A percentile compares a stretch with the other conserved stretches of the same genome.
phyloP scores from a whole-genome alignment of 1,139 yeast species.

The Candida sp. region DNA sequence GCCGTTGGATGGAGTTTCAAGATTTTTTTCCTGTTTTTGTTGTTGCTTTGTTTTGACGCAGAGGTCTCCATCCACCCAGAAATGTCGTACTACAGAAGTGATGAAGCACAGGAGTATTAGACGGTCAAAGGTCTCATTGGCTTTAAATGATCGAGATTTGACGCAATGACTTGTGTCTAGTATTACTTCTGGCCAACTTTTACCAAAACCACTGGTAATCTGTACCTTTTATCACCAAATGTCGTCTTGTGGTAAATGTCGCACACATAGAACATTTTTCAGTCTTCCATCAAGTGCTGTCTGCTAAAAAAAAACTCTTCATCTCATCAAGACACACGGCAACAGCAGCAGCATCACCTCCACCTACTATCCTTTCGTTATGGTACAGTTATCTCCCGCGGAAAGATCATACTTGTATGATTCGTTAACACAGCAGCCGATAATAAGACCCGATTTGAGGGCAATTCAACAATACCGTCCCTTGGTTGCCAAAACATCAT shows the following conservation, averaged over 20 bases:
- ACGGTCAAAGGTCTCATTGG: no score
- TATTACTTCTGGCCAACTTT: no score
- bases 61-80: no score
- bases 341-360: not conserved
- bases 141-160: no score
- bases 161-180: no score
- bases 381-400: slow-evolving; percentile 77
- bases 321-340: not conserved
- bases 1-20: not conserved
- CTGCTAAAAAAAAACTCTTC: not conserved
- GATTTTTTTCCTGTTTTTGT: not conserved
- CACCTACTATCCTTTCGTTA: not conserved
- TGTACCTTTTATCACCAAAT: no score
- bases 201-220: no score
- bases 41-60: not conserved
- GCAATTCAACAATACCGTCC: slow-evolving; percentile 78
- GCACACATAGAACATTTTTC: no score
- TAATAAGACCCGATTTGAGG: slow-evolving; percentile 87
- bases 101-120: no score
- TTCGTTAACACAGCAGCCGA: slow-evolving; percentile 64
- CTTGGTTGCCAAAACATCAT: slow-evolving; percentile 78
- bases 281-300: no score
- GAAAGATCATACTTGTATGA: slow-evolving; percentile 83
- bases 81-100: no score
- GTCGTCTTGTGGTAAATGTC: no score